Evolutionary conservation across 305 asterid species (phyloP).

Genomic region (Rubia peregrina): DNA sequence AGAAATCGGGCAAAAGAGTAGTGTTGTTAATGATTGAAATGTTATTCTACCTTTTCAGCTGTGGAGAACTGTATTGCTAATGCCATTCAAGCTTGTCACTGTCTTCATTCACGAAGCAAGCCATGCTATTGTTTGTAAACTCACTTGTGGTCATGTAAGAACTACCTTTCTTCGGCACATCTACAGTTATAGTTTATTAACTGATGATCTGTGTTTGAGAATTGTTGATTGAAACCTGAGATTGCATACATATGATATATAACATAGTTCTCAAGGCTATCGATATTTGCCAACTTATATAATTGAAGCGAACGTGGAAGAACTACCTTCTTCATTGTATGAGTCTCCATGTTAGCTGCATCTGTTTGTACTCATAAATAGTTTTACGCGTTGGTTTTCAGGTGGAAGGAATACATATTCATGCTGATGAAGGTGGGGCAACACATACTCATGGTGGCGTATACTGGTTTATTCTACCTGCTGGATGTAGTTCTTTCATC

Average conservation of each 20-base stretch:
- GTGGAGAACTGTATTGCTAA: slow-evolving; percentile 33
- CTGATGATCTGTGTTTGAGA: not conserved
- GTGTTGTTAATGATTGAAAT: not conserved
- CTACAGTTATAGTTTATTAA: not conserved
- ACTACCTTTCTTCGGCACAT: not conserved
- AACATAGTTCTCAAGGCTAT: not conserved
- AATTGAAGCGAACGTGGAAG: not conserved
- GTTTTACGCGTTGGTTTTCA: slow-evolving; percentile 18
- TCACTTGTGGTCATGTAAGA: slow-evolving; percentile 38
- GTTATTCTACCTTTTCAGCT: slow-evolving; percentile 19
- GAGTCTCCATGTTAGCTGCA: no score
- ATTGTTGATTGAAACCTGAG: not conserved
- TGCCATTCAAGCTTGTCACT: slow-evolving; percentile 37
- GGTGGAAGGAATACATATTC: slow-evolving; percentile 96
- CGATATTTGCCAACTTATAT: not conserved
- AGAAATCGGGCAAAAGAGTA: not conserved
- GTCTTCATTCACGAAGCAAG: slow-evolving; percentile 42
- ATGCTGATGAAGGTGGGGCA: slow-evolving; percentile 93
- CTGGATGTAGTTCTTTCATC: slow-evolving; percentile 71
- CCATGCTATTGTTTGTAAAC: slow-evolving; percentile 40
- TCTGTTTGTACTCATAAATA: not conserved
- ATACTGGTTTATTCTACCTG: slow-evolving; percentile 97
- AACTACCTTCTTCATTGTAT: no score
- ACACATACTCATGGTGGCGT: slow-evolving; percentile 94
- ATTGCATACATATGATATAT: not conserved